Base-by-base conservation (phyloP, 2,329 filamentous ascomycete species). In the Colletotrichum musicola region DNA sequence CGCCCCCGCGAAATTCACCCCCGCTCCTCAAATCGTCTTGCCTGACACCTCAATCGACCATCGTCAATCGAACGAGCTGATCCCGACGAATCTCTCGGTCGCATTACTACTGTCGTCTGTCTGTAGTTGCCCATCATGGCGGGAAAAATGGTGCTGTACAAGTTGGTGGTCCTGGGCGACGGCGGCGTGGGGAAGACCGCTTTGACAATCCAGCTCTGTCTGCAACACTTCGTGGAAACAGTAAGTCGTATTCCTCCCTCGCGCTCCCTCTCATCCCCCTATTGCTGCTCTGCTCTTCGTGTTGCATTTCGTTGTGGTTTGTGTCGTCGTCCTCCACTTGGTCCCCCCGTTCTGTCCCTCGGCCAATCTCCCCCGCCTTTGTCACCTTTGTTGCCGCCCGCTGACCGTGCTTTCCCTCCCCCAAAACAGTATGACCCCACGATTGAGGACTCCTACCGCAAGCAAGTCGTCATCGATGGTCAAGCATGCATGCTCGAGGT, bases 201-300 rank as follows among this genome's bases (percentile, higher is more conserved):
- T 76, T 85, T 97, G 78, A 97, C 94, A 67, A 97, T 97, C 78
- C 94, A 99, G 90, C 87, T 99, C 76, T 98, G 96, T 81, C 84
- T 98, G 77, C 97, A 98, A 82, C 96, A 99, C 82, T 99, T 99
- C 80, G 95, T 98, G 76, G 95, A 98, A 84, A 98, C 94, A 71
- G 89, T 91, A 83, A 82, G 88, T 85, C 69, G 49, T 46, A 50
- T 27, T 46, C 53, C n/a, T 42, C 59, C 53, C 63, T 54, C 27
- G 55, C 38, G 60, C 62, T 53, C 30, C 47, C 51, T 49, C n/a
- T 14, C 18, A 38, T 44, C 7, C 30, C 27, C 30, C 10, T 35
- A 35, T 35, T 10, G 30, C 38, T 58, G 18, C 46, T 20, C 20
- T 40, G 38, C 40, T 49, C 46, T 49, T n/a, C 18, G 27, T 54